These are phyloP conservation scores for Trametes sanguinea DNA, from an alignment of 768 basidiomycete genomes.

Conservation along the genomic window DNA sequence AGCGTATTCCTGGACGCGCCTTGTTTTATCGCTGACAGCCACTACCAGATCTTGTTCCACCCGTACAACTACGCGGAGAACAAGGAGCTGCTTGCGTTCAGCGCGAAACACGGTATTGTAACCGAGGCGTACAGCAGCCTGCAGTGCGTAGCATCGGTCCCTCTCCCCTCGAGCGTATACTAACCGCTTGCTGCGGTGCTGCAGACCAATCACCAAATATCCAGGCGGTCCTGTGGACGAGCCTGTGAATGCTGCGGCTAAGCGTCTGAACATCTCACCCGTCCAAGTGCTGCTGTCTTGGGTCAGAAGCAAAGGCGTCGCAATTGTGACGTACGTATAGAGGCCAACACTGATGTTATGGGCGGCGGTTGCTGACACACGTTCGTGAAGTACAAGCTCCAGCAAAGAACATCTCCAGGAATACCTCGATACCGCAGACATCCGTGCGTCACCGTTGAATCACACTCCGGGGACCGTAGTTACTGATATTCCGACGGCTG, in stretches of 20 bases:
- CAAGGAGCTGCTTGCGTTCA: conserved; percentile 55
- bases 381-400: conserved; percentile 52
- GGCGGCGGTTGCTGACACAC: not conserved
- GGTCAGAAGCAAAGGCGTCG: conserved; percentile 65
- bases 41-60: conserved; percentile 60
- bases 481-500: not conserved
- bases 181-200: not conserved
- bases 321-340: conserved; percentile 57
- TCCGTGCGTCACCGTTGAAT: conserved; percentile 38
- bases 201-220: conserved; percentile 58
- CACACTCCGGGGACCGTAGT: not conserved
- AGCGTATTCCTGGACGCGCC: not conserved
- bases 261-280: conserved; percentile 53
- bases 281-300: conserved; percentile 71
- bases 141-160: conserved; percentile 41
- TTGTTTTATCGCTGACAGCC: too few species aligned
- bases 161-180: too few species aligned
- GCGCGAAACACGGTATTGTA: conserved; percentile 58
- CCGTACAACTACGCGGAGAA: conserved; percentile 70
- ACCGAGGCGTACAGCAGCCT: conserved; percentile 68
- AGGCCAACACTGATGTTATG: not conserved
- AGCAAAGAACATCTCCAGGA: conserved; percentile 62
- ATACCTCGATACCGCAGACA: conserved; percentile 66
- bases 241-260: conserved; percentile 53
- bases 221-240: conserved; percentile 69